Evolutionary conservation across 192 early-diverging fungal species (phyloP).

Genomic region (Piromyces finnis): DNA sequence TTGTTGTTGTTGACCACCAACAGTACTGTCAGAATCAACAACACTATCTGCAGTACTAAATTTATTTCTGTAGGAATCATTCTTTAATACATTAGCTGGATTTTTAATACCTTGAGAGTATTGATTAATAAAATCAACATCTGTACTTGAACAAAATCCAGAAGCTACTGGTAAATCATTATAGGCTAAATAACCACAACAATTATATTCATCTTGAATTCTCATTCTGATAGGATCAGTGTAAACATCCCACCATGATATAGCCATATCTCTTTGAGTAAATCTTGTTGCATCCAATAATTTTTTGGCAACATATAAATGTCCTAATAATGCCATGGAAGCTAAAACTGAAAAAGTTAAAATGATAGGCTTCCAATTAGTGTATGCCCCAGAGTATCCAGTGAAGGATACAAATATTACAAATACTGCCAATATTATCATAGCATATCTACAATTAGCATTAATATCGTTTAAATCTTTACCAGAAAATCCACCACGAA

Average conservation of each 20-base stretch:
- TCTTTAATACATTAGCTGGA: background rate
- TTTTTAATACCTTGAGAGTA: background rate
- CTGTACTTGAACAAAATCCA: background rate
- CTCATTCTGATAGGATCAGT: too few species aligned
- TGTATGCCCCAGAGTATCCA: background rate
- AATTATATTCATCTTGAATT: background rate
- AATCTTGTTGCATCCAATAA: background rate
- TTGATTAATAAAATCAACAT: background rate
- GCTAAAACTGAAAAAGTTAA: background rate
- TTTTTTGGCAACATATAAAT: background rate
- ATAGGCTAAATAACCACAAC: background rate
- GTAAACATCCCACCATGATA: background rate
- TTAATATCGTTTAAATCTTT: background rate
- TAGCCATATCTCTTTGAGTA: background rate
- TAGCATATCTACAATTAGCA: background rate
- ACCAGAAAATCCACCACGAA: background rate
- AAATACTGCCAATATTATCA: background rate
- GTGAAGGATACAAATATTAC: background rate
- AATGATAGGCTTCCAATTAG: background rate
- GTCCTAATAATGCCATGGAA: background rate
- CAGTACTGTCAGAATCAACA: background rate
- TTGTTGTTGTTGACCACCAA: too few species aligned
- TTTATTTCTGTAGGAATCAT: background rate
- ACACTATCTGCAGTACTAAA: background rate
- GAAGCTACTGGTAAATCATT: background rate